Evolutionary conservation across 2,329 filamentous ascomycete species (phyloP), one percentile per base, ranked within the genome.

Genomic region (Bertia moriformis): DNA sequence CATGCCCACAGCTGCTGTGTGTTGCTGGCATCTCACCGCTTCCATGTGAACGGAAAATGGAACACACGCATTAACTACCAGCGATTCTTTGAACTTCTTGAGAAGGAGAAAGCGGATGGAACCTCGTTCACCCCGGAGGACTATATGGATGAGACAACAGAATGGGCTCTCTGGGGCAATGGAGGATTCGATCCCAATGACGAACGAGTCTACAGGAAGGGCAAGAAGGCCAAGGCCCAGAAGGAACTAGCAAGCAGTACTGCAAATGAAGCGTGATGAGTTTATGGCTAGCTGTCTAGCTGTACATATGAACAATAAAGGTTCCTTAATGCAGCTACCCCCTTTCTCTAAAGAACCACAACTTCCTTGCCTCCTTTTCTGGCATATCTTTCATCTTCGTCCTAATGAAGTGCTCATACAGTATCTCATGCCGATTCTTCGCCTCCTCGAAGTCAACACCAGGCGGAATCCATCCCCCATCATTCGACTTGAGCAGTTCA

Each of bases 1-100:
- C 89, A 96, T 54, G 85, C 85, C 1, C 89, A 96, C 62, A 91
- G 83, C 53, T 96, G 91, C 64, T 96, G 89, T 55, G 78, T 93
- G 17, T 63, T 96, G 39, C 68, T 96, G 29, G 89, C 86, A 0
- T 88, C 83, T 50, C 77, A 81, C 41, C 66, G 87, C 5, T 98
- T 96, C 65, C 65, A 67, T 41, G 73, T 78, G 32, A 65, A 82
- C 38, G 85, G 78, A 3, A 82, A 75, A 54, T 96, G 88, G 88
- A 84, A 91, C 54, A 94, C 89, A 2, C 64, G 83, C 38, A 96
- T 98, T 50, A 83, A 95, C 56, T 96, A 95, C 56, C 70, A 83
- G 40, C 73, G 69, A 43, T 96, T 95, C 67, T 96, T 95, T 56
- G 67, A 84, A 46, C 69, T 91, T 44, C 67, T 93, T 7, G 84